These are phyloP conservation scores for Neolentinus lepideus DNA, from an alignment of 1,284 basidiomycete species.

Conservation along the genomic window DNA sequence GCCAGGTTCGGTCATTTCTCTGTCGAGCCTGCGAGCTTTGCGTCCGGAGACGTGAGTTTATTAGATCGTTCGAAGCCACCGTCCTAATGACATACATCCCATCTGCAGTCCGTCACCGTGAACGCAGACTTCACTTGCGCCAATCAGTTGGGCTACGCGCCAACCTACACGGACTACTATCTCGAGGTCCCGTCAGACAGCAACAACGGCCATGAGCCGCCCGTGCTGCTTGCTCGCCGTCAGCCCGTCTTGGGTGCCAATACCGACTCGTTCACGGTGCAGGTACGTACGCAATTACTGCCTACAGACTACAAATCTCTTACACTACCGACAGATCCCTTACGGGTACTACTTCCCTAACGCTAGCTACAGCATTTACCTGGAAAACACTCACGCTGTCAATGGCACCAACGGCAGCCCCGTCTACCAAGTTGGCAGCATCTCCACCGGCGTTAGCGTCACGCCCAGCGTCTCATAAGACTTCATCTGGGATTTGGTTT, in stretches of 20 bases:
- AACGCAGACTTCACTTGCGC: background rate
- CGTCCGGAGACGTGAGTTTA: background rate
- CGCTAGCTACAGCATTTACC: conserved; percentile 16
- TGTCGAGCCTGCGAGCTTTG: background rate
- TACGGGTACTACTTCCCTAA: conserved; percentile 19
- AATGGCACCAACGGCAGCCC: conserved; percentile 13
- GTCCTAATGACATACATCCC: background rate
- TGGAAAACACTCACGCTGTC: conserved; percentile 19
- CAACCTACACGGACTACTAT: conserved; percentile 23
- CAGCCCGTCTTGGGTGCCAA: background rate
- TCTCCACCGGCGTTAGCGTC: too few relatives aligned
- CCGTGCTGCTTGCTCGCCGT: conserved; percentile 20
- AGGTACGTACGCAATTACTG: background rate
- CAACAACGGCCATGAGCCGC: conserved; percentile 24
- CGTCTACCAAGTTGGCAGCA: background rate
- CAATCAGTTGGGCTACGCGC: conserved; percentile 5
- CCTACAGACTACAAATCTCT: background rate
- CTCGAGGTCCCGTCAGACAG: conserved; percentile 22
- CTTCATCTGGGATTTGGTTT: too few relatives aligned
- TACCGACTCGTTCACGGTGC: background rate
- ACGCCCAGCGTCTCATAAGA: too few relatives aligned
- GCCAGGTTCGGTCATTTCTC: background rate
- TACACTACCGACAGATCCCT: conserved; percentile 15
- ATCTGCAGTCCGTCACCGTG: background rate
- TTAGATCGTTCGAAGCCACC: background rate